Evolutionary conservation across 345 rosid genomes (phyloP).

Genomic region (Aquilaria sinensis): DNA sequence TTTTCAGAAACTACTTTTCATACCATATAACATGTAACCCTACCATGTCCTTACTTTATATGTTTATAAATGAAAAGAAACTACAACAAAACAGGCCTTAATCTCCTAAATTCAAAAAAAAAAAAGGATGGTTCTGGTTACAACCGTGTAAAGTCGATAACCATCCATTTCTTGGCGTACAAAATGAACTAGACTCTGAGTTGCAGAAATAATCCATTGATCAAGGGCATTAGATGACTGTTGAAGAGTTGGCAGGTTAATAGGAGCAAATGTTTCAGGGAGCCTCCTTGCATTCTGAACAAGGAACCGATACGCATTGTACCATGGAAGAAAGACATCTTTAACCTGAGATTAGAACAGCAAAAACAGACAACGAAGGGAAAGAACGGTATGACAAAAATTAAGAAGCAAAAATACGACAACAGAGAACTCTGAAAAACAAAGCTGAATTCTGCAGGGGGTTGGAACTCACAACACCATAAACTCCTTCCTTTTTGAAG

Average conservation of each 20-base stretch:
- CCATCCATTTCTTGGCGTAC: conserved; percentile 89
- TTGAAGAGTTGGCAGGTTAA: conserved; percentile 49
- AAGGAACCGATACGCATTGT: conserved; percentile 96
- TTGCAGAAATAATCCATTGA: conserved; percentile 98
- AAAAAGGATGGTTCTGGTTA: conserved; percentile 9
- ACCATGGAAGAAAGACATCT: conserved; percentile 99
- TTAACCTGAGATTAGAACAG: conserved; percentile 53
- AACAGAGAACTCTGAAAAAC: conserved; percentile 7
- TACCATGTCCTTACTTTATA: too few relatives aligned
- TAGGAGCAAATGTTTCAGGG: conserved; percentile 60
- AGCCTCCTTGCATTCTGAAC: conserved; percentile 98
- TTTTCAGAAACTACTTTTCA: too few relatives aligned
- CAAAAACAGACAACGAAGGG: conserved; percentile 8
- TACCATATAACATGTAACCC: too few relatives aligned
- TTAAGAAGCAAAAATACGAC: conserved; percentile 4
- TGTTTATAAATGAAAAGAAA: too few relatives aligned
- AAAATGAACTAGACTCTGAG: conserved; percentile 94
- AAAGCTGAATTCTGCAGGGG: conserved; percentile 2
- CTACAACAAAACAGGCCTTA: conserved; percentile 3
- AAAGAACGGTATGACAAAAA: not conserved
- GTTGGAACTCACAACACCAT: conserved; percentile 75
- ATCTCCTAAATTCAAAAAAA: conserved; percentile 1
- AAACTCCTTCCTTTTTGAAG: conserved; percentile 91
- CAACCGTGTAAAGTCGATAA: conserved; percentile 94
- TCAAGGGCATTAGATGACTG: conserved; percentile 84